Evolutionary conservation across 441 rosid species (phyloP).

Genomic region (Euphorbia celastroides): DNA sequence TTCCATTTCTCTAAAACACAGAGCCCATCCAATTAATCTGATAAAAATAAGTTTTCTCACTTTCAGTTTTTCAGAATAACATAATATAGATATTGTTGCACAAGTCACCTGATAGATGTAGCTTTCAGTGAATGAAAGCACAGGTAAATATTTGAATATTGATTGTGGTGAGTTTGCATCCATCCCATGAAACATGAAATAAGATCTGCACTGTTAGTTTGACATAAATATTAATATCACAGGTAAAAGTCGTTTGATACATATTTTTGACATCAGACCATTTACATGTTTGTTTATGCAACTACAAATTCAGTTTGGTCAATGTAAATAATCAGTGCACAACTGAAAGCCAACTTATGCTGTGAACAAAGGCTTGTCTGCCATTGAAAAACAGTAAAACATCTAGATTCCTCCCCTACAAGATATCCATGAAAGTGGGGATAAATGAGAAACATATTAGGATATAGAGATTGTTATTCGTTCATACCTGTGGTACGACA

Average conservation of each 20-base stretch:
- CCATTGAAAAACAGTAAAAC: not conserved
- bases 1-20: not conserved
- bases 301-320: not conserved
- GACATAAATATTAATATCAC: not conserved
- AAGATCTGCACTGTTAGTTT: conserved; percentile 74
- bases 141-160: conserved; percentile 61
- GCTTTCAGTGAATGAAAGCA: conserved; percentile 73
- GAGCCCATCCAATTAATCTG: not conserved
- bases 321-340: not conserved
- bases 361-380: not conserved
- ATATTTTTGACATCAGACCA: not conserved
- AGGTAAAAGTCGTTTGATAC: not conserved
- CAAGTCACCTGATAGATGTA: conserved; percentile 71
- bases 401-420: not conserved
- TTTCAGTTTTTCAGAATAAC: not conserved
- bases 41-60: not conserved
- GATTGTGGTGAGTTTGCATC: conserved; percentile 49
- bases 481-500: not conserved
- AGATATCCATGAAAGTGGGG: not conserved
- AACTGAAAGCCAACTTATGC: not conserved
- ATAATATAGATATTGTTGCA: not conserved
- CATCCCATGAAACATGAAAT: conserved; percentile 84
- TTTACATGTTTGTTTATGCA: not conserved
- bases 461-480: not conserved
- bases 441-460: not conserved